Base-by-base conservation (phyloP, 106 monocot genomes). In the Amphibolis antarctica region DNA sequence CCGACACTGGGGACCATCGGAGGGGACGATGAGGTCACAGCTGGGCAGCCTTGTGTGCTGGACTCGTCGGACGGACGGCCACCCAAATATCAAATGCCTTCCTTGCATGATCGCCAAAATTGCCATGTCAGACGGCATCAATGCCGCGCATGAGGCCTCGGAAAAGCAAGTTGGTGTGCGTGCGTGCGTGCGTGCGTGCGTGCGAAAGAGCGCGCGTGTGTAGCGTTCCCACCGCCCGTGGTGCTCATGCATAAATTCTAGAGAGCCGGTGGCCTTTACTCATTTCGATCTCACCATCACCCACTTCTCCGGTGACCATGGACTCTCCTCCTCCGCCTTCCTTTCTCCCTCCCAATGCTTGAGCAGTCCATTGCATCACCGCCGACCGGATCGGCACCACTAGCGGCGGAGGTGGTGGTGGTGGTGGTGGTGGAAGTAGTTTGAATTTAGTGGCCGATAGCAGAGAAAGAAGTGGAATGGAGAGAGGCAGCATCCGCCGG, bases 141-240 rank as follows among this genome's bases (percentile, higher is more conserved):
- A 66, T 66, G 51, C 65, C 65, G 65, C 51, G 65, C 28, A 52
- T 53, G 65, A 66, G 52, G 27, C n/a, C 52, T 31, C 0, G 22
- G 52, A 66, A 18, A 52, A 31, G 20, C 29, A 52, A 52, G 49
- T 52, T 28, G 30, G n/a, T n/a, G n/a, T n/a, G n/a, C n/a, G n/a
- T n/a, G n/a, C n/a, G n/a, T n/a, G n/a, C n/a, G n/a, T n/a, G 14
- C 48, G 65, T 50, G 47, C 29, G 63, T 47, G 47, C n/a, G 49
- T 9, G 0, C 18, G 10, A 26, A 21, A 65, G 65, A 65, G 47
- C 29, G 63, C 46, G 47, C 12, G 22, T 10, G 46, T 3, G 22
- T 10, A 23, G 20, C 12, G 21, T 14, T 17, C 28, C 31, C 5
- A 9, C 42, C 61, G 11, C 12, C 21, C 45, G 2, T 28, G 13